phyloP scores from a whole-genome alignment of 257 asterid genomes.

The Eucommia ulmoides region DNA sequence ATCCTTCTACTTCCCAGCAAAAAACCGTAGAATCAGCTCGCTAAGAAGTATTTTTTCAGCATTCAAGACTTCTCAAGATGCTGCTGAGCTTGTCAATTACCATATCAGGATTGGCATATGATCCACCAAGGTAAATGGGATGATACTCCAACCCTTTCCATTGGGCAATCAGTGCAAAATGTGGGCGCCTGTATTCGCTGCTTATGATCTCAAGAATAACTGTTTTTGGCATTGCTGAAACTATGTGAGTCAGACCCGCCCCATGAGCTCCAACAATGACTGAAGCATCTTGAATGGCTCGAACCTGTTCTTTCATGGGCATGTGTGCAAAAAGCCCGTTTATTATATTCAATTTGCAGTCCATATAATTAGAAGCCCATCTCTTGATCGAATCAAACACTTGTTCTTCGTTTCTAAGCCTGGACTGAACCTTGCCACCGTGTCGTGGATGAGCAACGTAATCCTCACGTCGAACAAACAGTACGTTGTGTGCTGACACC shows the following conservation, averaged over 20 bases:
- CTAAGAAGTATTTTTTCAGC: slow-evolving; percentile 16
- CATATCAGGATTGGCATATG: slow-evolving; percentile 43
- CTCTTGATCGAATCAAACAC: slow-evolving; percentile 46
- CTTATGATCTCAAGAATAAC: slow-evolving; percentile 72
- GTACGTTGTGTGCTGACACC: slow-evolving; percentile 42
- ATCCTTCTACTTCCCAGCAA: background rate
- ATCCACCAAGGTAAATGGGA: slow-evolving; percentile 44
- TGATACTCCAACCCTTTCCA: slow-evolving; percentile 95
- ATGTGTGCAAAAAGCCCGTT: slow-evolving; percentile 92
- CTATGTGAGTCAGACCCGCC: slow-evolving; percentile 90
- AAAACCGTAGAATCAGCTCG: background rate
- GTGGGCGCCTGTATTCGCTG: slow-evolving; percentile 67
- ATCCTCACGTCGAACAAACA: slow-evolving; percentile 89
- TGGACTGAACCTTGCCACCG: slow-evolving; percentile 68
- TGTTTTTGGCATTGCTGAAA: slow-evolving; percentile 53
- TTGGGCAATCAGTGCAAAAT: slow-evolving; percentile 62
- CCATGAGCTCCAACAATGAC: slow-evolving; percentile 95
- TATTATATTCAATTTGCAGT: slow-evolving; percentile 44
- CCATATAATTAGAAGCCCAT: slow-evolving; percentile 46
- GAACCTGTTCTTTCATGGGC: slow-evolving; percentile 92
- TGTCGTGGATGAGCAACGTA: slow-evolving; percentile 95
- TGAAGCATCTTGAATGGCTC: slow-evolving; percentile 75
- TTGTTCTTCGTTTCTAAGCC: slow-evolving; percentile 81
- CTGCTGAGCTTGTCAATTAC: slow-evolving; percentile 42
- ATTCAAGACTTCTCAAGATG: slow-evolving; percentile 48